Conservation (phyloP, 1,284 basidiomycete genomes). For the Ceratorhiza oryzae-sativae region DNA sequence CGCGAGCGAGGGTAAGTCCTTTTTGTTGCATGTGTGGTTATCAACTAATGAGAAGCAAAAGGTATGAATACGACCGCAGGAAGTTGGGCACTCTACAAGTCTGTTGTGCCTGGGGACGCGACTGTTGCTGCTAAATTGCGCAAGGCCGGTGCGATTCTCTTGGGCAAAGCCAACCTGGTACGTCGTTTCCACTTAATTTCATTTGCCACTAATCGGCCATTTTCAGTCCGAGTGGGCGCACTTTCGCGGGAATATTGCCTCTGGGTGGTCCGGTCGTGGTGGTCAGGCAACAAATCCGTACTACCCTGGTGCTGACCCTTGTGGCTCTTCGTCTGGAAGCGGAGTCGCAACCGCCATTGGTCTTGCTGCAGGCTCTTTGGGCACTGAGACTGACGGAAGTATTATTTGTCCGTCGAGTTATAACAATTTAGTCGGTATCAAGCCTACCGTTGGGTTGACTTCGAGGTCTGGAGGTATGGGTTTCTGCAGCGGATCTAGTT, state of each 20-base stretch:
- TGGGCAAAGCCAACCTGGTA: slow-evolving; percentile 65
- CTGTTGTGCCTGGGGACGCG: slow-evolving; percentile 68
- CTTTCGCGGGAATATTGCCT: slow-evolving; percentile 58
- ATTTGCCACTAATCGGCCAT: background rate
- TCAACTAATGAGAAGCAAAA: background rate
- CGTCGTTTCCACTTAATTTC: background rate
- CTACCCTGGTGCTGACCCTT: slow-evolving; percentile 66
- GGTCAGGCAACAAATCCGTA: slow-evolving; percentile 70
- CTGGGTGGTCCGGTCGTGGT: slow-evolving; percentile 71
- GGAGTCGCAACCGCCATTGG: slow-evolving; percentile 69
- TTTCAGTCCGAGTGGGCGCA: slow-evolving; percentile 63
- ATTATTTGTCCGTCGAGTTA: slow-evolving; percentile 60
- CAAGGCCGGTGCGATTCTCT: slow-evolving; percentile 66
- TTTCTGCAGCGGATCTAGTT: background rate
- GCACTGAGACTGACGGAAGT: slow-evolving; percentile 55
- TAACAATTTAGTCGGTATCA: slow-evolving; percentile 64
- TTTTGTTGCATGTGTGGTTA: background rate
- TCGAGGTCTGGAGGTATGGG: slow-evolving; percentile 65
- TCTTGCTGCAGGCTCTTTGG: slow-evolving; percentile 52
- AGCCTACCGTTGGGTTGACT: slow-evolving; percentile 67
- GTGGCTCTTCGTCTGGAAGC: slow-evolving; percentile 70
- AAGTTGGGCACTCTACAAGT: slow-evolving; percentile 63
- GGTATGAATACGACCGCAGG: slow-evolving; percentile 50
- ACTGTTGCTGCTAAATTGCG: slow-evolving; percentile 66
- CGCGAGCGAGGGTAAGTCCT: slow-evolving; percentile 12